Evolutionary conservation across 495 filamentous ascomycete species (phyloP).

Genomic region (Cercophora scortea): DNA sequence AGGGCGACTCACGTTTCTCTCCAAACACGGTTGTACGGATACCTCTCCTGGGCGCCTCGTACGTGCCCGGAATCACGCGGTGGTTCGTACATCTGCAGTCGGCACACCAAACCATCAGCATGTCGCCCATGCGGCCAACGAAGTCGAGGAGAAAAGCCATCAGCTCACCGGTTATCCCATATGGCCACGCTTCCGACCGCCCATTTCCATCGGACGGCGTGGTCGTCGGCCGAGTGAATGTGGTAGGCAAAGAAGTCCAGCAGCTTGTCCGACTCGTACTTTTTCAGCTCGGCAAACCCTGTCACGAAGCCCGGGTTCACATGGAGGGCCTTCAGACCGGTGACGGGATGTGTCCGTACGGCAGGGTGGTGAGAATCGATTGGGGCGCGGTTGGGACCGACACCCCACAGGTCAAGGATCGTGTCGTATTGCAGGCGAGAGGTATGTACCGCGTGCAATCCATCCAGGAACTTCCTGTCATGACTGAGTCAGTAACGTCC

Average conservation of each 20-base stretch:
- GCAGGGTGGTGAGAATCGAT: constrained; percentile 49
- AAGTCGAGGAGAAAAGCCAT: not conserved
- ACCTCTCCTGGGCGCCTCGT: constrained; percentile 37
- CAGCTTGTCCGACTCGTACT: constrained; percentile 43
- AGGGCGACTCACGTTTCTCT: constrained; percentile 38
- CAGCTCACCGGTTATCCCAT: constrained; percentile 42
- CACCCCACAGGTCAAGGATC: constrained; percentile 40
- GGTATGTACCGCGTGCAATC: constrained; percentile 44
- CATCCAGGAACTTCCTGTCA: constrained; percentile 39
- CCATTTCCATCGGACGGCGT: constrained; percentile 49
- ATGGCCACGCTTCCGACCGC: constrained; percentile 45
- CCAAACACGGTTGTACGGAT: constrained; percentile 49
- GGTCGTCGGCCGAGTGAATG: constrained; percentile 47
- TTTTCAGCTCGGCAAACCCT: constrained; percentile 48
- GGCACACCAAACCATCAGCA: not conserved
- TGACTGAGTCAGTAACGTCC: not conserved
- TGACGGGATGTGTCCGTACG: constrained; percentile 48
- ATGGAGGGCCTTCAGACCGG: constrained; percentile 43
- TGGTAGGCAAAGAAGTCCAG: constrained; percentile 45
- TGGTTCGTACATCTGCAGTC: constrained; percentile 31
- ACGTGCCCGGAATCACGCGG: constrained; percentile 45
- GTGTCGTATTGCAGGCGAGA: constrained; percentile 41
- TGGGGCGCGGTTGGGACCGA: constrained; percentile 39
- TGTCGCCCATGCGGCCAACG: not conserved
- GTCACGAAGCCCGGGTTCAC: constrained; percentile 44